Evolutionary conservation across 305 asterid species (phyloP), one percentile per base, ranked within the genome.

Genomic region (Rubia peregrina): DNA sequence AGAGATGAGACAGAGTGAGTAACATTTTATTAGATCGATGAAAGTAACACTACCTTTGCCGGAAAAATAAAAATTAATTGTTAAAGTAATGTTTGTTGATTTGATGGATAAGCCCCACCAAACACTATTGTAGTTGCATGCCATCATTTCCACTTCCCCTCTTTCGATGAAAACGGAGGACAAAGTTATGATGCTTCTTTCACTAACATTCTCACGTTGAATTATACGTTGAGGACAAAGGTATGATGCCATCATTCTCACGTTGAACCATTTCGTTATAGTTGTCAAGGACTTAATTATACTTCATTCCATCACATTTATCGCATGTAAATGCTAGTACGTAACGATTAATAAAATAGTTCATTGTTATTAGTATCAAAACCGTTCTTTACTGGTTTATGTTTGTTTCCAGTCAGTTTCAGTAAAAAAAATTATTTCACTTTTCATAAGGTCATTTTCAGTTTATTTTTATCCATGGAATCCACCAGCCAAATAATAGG

Each of bases 401-500:
- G 33, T 30, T 30, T 30, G 3, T 30, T 30, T 30, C 3, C 33
- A 30, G 3, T 30, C 33, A 30, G 33, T 30, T 30, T 30, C 3
- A 30, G 3, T 30, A 30, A 30, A n/a, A n/a, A n/a, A n/a, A n/a
- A n/a, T n/a, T n/a, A n/a, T n/a, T n/a, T n/a, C n/a, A n/a, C n/a
- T n/a, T n/a, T n/a, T n/a, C n/a, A n/a, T n/a, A n/a, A n/a, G n/a
- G n/a, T n/a, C n/a, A n/a, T n/a, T n/a, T n/a, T n/a, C n/a, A n/a
- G n/a, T n/a, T n/a, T n/a, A n/a, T n/a, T n/a, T n/a, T n/a, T n/a
- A n/a, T n/a, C n/a, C n/a, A n/a, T n/a, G n/a, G n/a, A n/a, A n/a
- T n/a, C n/a, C n/a, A n/a, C n/a, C n/a, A 78, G 76, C 77, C 72
- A 73, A 59, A 79, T 90, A 63, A 75, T 78, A 62, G 96, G 88